Conservation (phyloP, 1,139 yeast genomes). For the Dujonia santamariae region DNA sequence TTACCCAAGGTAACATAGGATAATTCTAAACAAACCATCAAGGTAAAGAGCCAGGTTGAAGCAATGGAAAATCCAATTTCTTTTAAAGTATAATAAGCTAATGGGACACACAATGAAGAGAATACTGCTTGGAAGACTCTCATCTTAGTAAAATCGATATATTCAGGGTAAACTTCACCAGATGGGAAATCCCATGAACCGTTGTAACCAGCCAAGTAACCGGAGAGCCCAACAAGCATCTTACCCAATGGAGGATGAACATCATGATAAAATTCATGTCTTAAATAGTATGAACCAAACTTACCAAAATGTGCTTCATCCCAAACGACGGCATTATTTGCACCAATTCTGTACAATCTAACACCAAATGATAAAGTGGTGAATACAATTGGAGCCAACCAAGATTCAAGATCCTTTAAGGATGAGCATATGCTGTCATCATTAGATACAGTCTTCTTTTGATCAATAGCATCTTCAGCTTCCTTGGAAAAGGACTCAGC, state of each 20-base stretch:
- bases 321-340: slow-evolving; percentile 55
- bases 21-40: slow-evolving; percentile 83
- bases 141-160: slow-evolving; percentile 86
- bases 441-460: slow-evolving; percentile 25
- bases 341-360: slow-evolving; percentile 51
- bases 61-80: slow-evolving; percentile 78
- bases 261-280: slow-evolving; percentile 94
- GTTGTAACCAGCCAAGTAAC: slow-evolving; percentile 90
- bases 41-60: slow-evolving; percentile 83
- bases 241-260: slow-evolving; percentile 99
- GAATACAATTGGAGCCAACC: slow-evolving; percentile 46
- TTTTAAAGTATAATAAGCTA: slow-evolving; percentile 89
- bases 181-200: slow-evolving; percentile 95
- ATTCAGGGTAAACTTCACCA: slow-evolving; percentile 82
- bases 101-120: slow-evolving; percentile 86
- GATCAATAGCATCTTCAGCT: slow-evolving; percentile 16
- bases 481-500: slow-evolving; percentile 10
- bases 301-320: slow-evolving; percentile 84
- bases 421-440: slow-evolving; percentile 29
- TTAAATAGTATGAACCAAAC: slow-evolving; percentile 88
- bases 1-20: slow-evolving; percentile 88
- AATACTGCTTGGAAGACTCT: slow-evolving; percentile 90
- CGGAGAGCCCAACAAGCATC: slow-evolving; percentile 94
- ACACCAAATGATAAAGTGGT: slow-evolving; percentile 48
- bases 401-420: slow-evolving; percentile 28